Base-by-base conservation (phyloP, 2,329 filamentous ascomycete genomes). In the Cladosporium sphaerospermum region DNA sequence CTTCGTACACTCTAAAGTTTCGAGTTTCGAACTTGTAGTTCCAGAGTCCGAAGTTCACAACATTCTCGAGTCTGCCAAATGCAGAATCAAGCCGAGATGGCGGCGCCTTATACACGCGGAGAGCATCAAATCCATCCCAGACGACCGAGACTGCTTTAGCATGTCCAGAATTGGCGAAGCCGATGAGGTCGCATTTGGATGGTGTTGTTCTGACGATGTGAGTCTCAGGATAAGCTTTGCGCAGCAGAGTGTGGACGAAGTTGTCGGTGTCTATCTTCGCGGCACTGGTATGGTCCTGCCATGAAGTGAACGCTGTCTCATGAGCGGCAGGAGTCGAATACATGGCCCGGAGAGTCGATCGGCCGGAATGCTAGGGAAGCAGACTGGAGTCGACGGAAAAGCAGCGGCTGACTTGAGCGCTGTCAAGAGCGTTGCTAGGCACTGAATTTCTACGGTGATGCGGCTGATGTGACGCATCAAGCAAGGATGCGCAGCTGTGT, bases 21-120 rank as follows among this genome's bases (percentile, higher is more conserved):
- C 65, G 52, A 31, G 65, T 67, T n/a, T 70, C 61, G 64, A 69
- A 73, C 43, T 65, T 66, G 61, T 72, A 72, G 53, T 71, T 52
- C 61, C 66, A 75, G 52, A 71, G 69, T 41, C 70, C 73, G 55
- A 75, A 73, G 23, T 66, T 49, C 41, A 73, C 60, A 2, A 51
- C 54, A 46, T 73, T 69, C 23, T 59, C 61, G 34, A 74, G 64
- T 36, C 55, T 61, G 34, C 72, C 73, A 11, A 66, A 55, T 2
- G 59, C 56, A 11, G 59, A 56, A 39, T 70, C 67, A 16, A 74
- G 64, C 7, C 73, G 63, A 8, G 65, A 64, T 5, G 61, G 55
- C 1, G 72, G 65, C 7, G 70, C 64, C 1, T 58, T 14, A 55
- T 71, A 75, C 4, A 46, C 23, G 9, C 67, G 66, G 56, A 61